Evolutionary conservation across 164 flowering plant genomes (phyloP).

Genomic region (Houttuynia cordata): DNA sequence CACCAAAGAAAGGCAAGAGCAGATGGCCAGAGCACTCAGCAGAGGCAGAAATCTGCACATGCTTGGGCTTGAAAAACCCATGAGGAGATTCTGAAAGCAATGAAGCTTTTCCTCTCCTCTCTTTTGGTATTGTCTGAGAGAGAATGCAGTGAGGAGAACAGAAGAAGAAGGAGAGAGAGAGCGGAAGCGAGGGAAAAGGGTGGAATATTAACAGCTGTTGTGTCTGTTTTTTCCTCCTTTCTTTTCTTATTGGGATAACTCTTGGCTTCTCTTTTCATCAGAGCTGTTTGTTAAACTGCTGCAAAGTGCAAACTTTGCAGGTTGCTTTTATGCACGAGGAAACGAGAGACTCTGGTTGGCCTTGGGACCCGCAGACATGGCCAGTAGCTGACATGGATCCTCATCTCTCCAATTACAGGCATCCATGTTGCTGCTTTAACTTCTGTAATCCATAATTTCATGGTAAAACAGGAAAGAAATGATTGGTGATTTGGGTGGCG

Average conservation of each 20-base stretch:
- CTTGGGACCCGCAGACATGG: neutral
- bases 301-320: neutral
- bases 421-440: no score
- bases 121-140: neutral
- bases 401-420: constrained; percentile 1
- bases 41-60: constrained; percentile 2
- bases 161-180: neutral
- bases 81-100: constrained; percentile 1
- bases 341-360: neutral
- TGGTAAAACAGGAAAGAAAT: no score
- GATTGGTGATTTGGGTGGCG: no score
- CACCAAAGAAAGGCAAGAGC: constrained; percentile 15
- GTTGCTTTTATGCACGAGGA: neutral
- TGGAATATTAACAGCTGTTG: constrained; percentile 5
- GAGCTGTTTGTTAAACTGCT: neutral
- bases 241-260: neutral
- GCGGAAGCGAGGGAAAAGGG: neutral
- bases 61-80: constrained; percentile 1
- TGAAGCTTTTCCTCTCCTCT: neutral
- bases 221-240: neutral
- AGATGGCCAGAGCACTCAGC: neutral
- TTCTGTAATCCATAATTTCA: no score
- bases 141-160: neutral
- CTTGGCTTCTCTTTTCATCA: neutral
- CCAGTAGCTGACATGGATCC: constrained; percentile 1